Conservation (phyloP, 2,329 filamentous ascomycete species). For the Penicillium vulpinum region DNA sequence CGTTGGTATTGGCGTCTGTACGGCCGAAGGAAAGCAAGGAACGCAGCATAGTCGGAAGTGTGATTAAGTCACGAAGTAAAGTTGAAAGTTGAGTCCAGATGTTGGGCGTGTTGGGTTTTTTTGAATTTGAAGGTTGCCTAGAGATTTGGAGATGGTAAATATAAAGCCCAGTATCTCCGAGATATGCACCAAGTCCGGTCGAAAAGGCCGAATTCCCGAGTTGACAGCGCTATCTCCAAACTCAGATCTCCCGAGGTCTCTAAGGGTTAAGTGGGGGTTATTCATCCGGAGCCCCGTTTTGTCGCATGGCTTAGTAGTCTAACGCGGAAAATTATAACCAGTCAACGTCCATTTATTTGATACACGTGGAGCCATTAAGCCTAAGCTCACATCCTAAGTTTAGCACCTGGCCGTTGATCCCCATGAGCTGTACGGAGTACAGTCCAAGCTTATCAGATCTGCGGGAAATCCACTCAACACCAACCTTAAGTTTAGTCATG, state of each 20-base stretch:
- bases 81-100: background rate
- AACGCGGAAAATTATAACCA: background rate
- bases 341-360: background rate
- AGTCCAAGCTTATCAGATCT: background rate
- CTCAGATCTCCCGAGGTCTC: background rate
- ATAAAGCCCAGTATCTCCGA: background rate
- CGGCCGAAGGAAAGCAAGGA: conserved; percentile 34
- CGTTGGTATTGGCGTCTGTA: conserved; percentile 12
- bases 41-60: conserved; percentile 29
- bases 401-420: background rate
- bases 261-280: background rate
- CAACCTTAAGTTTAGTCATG: background rate
- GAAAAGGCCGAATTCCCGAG: background rate
- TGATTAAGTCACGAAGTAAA: background rate
- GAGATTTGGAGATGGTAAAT: background rate
- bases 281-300: background rate
- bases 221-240: background rate
- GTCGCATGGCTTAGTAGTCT: background rate
- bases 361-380: background rate
- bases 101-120: background rate
- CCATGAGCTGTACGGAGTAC: background rate
- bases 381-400: background rate
- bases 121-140: background rate
- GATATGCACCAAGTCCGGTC: background rate
- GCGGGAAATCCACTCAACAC: background rate